These are phyloP conservation scores for Entomophthora muscae DNA, from an alignment of 371 early-diverging fungal genomes.

Conservation along the genomic window DNA sequence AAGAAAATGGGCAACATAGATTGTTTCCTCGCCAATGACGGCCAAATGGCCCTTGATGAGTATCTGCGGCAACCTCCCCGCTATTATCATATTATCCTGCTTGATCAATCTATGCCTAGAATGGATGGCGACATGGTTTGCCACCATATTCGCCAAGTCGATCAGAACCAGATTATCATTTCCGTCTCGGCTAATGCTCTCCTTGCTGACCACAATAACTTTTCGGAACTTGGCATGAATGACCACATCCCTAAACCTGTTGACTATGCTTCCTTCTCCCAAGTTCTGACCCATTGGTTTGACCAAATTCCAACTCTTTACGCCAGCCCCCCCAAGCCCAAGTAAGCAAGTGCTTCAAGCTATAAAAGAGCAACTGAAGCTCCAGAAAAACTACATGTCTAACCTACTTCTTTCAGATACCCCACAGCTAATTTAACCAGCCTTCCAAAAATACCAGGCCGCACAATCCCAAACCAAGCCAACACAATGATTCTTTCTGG, in stretches of 20 bases:
- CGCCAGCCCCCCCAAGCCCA: too few species aligned
- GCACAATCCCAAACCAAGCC: too few species aligned
- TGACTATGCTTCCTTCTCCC: neutral
- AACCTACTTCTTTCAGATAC: too few species aligned
- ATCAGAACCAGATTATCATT: neutral
- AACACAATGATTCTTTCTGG: too few species aligned
- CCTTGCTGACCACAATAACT: neutral
- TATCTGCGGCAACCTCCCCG: neutral
- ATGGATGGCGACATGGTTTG: constrained; percentile 2
- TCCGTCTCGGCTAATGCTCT: constrained; percentile 4
- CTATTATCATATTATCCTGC: neutral
- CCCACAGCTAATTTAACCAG: too few species aligned
- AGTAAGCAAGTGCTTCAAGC: too few species aligned
- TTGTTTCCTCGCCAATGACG: neutral
- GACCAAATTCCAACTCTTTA: too few species aligned
- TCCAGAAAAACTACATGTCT: too few species aligned
- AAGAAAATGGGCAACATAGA: neutral
- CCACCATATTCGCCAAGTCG: neutral
- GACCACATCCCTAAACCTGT: constrained; percentile 5
- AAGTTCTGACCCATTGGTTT: neutral
- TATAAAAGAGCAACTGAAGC: too few species aligned
- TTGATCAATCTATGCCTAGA: neutral
- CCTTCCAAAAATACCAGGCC: too few species aligned
- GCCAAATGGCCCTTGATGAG: neutral
- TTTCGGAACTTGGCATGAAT: constrained; percentile 1